phyloP scores from a whole-genome alignment of 2,329 filamentous ascomycete genomes.

The Penicillium sp. region DNA sequence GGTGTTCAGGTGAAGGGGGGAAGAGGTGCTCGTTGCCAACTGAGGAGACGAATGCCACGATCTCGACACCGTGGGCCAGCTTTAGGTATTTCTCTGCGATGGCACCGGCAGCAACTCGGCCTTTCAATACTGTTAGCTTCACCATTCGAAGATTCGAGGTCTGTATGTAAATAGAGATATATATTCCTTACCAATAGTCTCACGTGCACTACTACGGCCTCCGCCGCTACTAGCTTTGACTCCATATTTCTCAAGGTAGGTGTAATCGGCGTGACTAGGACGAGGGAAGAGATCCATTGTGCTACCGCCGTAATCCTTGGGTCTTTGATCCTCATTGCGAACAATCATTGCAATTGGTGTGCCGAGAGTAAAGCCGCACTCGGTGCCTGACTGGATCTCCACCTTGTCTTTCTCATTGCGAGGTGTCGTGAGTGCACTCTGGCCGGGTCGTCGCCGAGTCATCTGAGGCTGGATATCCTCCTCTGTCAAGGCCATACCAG shows the following conservation, averaged over 20 bases:
- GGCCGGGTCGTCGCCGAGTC: conserved; percentile 82
- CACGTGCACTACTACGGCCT: conserved; percentile 83
- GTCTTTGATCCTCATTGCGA: conserved; percentile 86
- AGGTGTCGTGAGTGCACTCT: conserved; percentile 85
- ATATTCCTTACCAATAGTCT: conserved; percentile 69
- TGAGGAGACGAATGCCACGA: conserved; percentile 83
- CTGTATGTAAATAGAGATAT: background rate
- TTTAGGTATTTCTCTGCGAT: conserved; percentile 90
- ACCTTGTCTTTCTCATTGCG: conserved; percentile 89
- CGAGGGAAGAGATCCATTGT: conserved; percentile 91
- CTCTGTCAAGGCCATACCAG: conserved; percentile 80
- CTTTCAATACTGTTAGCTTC: conserved; percentile 30
- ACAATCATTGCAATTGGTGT: conserved; percentile 87
- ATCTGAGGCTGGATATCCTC: conserved; percentile 91
- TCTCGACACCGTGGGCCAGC: conserved; percentile 78
- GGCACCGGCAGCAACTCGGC: conserved; percentile 81
- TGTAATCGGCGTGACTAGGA: conserved; percentile 93
- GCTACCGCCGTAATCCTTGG: conserved; percentile 81
- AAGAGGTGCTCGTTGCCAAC: conserved; percentile 78
- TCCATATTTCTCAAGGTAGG: conserved; percentile 95
- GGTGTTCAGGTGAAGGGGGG: conserved; percentile 64
- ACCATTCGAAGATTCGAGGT: background rate
- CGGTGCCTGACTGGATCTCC: conserved; percentile 87
- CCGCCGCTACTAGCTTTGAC: conserved; percentile 88
- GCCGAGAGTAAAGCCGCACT: conserved; percentile 83